Evolutionary conservation across 352 stramenopile species (phyloP).

Genomic region (Thraustochytrium striatum): DNA sequence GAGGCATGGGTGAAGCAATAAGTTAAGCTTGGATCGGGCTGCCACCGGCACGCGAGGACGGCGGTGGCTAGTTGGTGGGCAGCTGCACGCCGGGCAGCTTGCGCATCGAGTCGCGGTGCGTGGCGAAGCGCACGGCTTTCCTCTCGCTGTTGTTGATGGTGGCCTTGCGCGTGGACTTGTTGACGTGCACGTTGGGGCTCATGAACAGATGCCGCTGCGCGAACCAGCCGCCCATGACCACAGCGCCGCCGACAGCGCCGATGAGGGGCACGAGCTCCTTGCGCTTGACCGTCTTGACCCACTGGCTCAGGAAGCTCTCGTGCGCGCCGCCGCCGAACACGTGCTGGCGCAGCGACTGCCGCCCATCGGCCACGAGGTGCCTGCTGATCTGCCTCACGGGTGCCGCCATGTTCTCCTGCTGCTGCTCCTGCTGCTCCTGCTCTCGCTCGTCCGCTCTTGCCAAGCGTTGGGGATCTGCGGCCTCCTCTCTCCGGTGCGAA

Average conservation of each 20-base stretch:
- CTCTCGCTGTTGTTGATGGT: slow-evolving; percentile 23
- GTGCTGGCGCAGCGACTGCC: slow-evolving; percentile 22
- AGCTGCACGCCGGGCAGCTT: neutral
- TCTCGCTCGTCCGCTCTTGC: too few relatives aligned
- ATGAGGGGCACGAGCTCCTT: slow-evolving; percentile 26
- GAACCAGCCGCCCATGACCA: neutral
- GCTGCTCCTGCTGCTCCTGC: too few relatives aligned
- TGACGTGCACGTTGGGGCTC: slow-evolving; percentile 14
- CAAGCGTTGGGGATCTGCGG: too few relatives aligned
- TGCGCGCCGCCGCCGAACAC: neutral
- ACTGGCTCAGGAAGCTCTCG: neutral
- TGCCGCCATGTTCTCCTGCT: too few relatives aligned
- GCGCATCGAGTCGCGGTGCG: slow-evolving; percentile 32
- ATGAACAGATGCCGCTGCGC: neutral
- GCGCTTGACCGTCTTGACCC: neutral
- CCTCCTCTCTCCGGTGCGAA: too few relatives aligned
- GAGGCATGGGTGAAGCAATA: too few relatives aligned
- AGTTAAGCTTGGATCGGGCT: too few relatives aligned
- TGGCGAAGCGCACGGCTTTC: neutral
- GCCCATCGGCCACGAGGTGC: neutral
- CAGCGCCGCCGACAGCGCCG: neutral
- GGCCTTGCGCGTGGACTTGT: slow-evolving; percentile 33
- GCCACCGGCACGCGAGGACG: too few relatives aligned
- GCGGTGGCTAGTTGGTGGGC: neutral
- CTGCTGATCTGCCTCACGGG: too few relatives aligned